Evolutionary conservation across 768 basidiomycete genomes (phyloP).

Genomic region (Calocybe gangraenosa): DNA sequence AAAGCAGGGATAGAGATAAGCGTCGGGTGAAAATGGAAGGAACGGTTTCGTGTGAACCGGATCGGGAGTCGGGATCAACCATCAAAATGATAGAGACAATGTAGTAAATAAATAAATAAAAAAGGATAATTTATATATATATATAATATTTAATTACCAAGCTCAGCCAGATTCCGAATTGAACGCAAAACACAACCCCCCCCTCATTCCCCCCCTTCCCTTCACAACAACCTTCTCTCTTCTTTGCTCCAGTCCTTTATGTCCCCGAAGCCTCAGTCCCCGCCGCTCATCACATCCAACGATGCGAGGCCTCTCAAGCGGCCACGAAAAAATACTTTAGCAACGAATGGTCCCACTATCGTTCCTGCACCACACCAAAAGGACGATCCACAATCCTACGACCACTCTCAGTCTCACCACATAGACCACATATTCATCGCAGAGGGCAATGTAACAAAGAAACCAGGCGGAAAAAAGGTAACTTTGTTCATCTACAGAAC

Average conservation of each 20-base stretch:
- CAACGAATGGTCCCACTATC: too few species aligned
- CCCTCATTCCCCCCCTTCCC: conserved; percentile 11
- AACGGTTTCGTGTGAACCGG: too few species aligned
- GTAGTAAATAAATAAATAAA: neutral
- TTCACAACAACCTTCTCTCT: conserved; percentile 4
- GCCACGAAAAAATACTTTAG: conserved; percentile 30
- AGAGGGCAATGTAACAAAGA: conserved; percentile 41
- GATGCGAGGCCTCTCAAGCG: conserved; percentile 39
- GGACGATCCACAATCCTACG: conserved; percentile 21
- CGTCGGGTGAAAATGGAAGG: neutral
- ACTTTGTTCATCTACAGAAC: conserved; percentile 9
- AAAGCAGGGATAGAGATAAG: neutral
- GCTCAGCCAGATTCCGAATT: conserved; percentile 23
- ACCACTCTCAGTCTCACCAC: conserved; percentile 16
- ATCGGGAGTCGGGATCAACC: too few species aligned
- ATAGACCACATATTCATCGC: conserved; percentile 50
- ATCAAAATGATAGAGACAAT: neutral
- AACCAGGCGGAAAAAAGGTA: conserved; percentile 46
- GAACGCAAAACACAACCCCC: conserved; percentile 18
- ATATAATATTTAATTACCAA: conserved; percentile 14
- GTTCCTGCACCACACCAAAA: conserved; percentile 15
- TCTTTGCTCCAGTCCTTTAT: neutral
- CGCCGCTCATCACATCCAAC: conserved; percentile 4
- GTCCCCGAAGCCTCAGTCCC: conserved; percentile 11
- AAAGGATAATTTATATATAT: conserved; percentile 2